A percentile compares a stretch with the other conserved stretches of the same genome.
These are phyloP conservation scores for Lagenidium giganteum DNA, from an alignment of 352 stramenopile genomes.

Conservation along the genomic window DNA sequence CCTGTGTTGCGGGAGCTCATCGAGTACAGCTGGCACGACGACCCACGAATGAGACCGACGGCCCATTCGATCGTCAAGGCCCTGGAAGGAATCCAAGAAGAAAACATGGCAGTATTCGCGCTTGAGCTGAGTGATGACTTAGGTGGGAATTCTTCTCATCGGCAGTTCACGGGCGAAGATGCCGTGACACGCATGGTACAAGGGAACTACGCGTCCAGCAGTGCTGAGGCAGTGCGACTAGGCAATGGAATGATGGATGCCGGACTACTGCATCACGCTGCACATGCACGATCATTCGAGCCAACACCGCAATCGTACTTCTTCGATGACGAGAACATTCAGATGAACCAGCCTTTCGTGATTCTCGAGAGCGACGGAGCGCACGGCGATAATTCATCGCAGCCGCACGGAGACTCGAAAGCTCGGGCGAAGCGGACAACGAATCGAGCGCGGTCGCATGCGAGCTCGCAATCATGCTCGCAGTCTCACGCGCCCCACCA, in stretches of 20 bases:
- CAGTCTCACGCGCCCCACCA: too few relatives aligned
- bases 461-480: too few relatives aligned
- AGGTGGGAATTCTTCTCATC: constrained; percentile 17
- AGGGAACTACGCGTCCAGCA: constrained; percentile 15
- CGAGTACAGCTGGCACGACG: constrained; percentile 28
- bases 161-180: constrained; percentile 32
- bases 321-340: constrained; percentile 43
- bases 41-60: constrained; percentile 31
- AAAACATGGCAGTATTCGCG: constrained; percentile 31
- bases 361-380: too few relatives aligned
- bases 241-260: constrained; percentile 59
- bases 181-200: constrained; percentile 33
- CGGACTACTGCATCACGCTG: constrained; percentile 46
- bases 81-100: constrained; percentile 52
- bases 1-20: constrained; percentile 46
- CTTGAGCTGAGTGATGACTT: constrained; percentile 37
- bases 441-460: too few relatives aligned
- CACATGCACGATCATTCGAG: constrained; percentile 32
- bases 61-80: constrained; percentile 33
- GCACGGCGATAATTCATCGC: too few relatives aligned
- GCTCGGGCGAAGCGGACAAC: too few relatives aligned
- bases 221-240: constrained; percentile 31
- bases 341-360: constrained; percentile 32
- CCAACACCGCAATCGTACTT: constrained; percentile 28
- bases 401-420: too few relatives aligned